Evolutionary conservation across 129 eudicot species (phyloP).

Genomic region (Artemisia annua): DNA sequence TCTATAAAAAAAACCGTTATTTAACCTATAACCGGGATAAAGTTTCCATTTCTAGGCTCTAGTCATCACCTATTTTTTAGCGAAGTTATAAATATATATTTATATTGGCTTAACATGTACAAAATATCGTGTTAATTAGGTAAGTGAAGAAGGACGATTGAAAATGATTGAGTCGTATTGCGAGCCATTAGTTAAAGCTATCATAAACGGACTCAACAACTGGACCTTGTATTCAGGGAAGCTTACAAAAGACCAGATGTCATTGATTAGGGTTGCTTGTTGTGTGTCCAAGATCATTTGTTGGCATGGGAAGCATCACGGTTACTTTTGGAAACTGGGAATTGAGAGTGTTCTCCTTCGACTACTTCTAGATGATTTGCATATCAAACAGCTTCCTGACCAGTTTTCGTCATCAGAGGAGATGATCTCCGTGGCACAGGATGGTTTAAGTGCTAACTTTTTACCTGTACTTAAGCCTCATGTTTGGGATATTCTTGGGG

Average conservation of each 20-base stretch:
- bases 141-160: conserved; percentile 49
- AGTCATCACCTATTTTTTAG: conserved; percentile 14
- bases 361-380: conserved; percentile 48
- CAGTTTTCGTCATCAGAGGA: conserved; percentile 37
- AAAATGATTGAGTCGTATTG: conserved; percentile 51
- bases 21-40: no score
- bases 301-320: conserved; percentile 82
- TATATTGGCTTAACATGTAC: neutral
- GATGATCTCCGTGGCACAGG: conserved; percentile 38
- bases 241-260: conserved; percentile 44
- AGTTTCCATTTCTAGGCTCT: neutral
- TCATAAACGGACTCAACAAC: conserved; percentile 42
- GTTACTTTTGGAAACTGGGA: conserved; percentile 66
- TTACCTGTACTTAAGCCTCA: conserved; percentile 52
- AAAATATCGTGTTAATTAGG: conserved; percentile 38
- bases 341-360: conserved; percentile 54
- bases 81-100: neutral
- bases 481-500: conserved; percentile 87
- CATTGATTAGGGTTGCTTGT: conserved; percentile 59
- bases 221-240: conserved; percentile 46
- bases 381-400: conserved; percentile 25
- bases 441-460: conserved; percentile 38
- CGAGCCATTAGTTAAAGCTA: conserved; percentile 59
- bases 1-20: no score
- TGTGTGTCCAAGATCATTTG: conserved; percentile 72